phyloP scores from a whole-genome alignment of 2,329 filamentous ascomycete species.

The Xenosphaeropsis pyriputrescens region DNA sequence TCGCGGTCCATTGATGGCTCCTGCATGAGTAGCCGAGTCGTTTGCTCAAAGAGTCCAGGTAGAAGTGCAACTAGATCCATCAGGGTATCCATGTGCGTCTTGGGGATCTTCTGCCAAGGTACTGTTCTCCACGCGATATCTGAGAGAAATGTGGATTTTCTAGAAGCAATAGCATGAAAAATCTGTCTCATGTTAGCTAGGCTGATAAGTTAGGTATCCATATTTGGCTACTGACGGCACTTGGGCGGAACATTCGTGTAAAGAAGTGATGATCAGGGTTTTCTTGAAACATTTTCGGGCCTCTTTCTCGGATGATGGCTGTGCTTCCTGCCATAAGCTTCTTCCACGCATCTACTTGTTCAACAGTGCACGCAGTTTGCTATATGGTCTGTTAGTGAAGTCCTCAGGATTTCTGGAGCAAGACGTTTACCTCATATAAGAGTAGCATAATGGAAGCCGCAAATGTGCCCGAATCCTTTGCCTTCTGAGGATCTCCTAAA shows the following conservation, averaged over 20 bases:
- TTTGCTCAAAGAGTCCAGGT: constrained; percentile 29
- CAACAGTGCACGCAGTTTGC: constrained; percentile 14
- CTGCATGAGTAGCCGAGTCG: constrained; percentile 25
- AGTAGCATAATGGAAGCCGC: background rate
- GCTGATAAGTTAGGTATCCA: background rate
- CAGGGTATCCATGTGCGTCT: constrained; percentile 33
- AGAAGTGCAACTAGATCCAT: constrained; percentile 33
- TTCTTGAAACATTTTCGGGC: constrained; percentile 28
- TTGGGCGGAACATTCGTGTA: constrained; percentile 35
- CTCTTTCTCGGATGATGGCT: constrained; percentile 24
- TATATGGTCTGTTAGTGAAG: background rate
- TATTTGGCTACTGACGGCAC: constrained; percentile 21
- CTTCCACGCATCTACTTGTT: constrained; percentile 19
- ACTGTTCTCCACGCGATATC: constrained; percentile 32
- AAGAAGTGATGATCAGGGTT: constrained; percentile 46
- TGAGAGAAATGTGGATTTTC: constrained; percentile 34
- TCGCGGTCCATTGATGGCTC: constrained; percentile 26
- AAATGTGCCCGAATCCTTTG: background rate
- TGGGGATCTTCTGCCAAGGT: constrained; percentile 36
- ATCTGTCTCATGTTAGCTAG: constrained; percentile 19
- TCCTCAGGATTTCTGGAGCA: background rate
- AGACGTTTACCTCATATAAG: background rate
- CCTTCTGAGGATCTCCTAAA: too few species aligned
- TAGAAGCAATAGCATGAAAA: constrained; percentile 31
- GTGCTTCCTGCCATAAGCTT: constrained; percentile 14